Base-by-base conservation (phyloP, 108 stramenopile genomes). In the Cyclotella choctawhatcheeana region DNA sequence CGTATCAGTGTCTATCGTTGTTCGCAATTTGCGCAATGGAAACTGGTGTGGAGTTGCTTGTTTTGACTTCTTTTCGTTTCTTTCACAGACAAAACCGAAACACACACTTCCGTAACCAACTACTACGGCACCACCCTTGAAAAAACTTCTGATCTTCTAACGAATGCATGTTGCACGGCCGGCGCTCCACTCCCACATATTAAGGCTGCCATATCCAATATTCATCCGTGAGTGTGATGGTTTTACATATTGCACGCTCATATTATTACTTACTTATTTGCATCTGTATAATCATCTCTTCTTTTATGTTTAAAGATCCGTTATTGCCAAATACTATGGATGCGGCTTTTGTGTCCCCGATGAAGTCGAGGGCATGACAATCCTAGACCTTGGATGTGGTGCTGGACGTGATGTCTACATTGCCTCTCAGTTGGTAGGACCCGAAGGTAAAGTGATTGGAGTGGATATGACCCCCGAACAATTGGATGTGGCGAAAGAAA, bases 381-480 rank as follows among this genome's bases (percentile, higher is more conserved):
- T 98, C 6, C 70, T 98, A 52, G 98, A 98, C 74, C 77, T 98
- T 31, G 98, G 98, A 17, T 94, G 94, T 75, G 98, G 98, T 20
- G 85, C 94, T 22, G 98, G 98, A 12, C 74, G 98, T 1, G 98
- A 98, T 77, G 96, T 96, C 47, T 98, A 94, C 86, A 85, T 96
- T 64, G 93, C 92, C 32, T 84, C 91, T 50, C 96, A 97, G 68
- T 77, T 97, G 50, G 97, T 97, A 0, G 98, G 98, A 3, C 50
- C 84, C 2, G 79, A 71, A 8, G 98, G 98, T 1, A 72, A 65
- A 31, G 98, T 98, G 13, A 89, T 97, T 50, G 98, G 98, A 7
- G 97, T 98, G n/a, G 98, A 98, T 73, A 98, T 98, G 98, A 98
- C 98, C 25, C 77, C 84, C 37, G 98, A 96, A 84, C 97, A 97